Evolutionary conservation across 2,329 filamentous ascomycete species (phyloP).

Genomic region (Ophiostoma quercus): DNA sequence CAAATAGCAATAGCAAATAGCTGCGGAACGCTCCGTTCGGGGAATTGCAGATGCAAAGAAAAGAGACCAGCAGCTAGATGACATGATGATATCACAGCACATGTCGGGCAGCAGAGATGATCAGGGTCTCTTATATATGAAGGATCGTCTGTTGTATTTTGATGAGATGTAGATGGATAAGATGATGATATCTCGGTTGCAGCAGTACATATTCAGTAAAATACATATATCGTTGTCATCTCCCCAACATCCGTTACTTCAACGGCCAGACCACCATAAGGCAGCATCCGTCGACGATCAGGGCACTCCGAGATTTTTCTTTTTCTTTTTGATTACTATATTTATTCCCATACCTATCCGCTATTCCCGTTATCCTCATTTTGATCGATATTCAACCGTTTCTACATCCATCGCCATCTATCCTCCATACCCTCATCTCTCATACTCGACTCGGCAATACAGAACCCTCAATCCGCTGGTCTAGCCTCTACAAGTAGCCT

Average conservation of each 20-base stretch:
- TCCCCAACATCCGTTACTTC: background rate
- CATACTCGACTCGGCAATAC: too few species aligned
- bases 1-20: background rate
- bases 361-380: background rate
- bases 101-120: background rate
- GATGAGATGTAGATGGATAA: background rate
- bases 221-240: too few species aligned
- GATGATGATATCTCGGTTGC: too few species aligned
- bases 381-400: too few species aligned
- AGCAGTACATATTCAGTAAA: too few species aligned
- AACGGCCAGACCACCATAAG: background rate
- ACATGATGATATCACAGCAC: background rate
- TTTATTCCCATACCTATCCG: background rate
- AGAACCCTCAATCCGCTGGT: too few species aligned
- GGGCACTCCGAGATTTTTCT: background rate
- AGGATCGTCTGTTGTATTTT: background rate
- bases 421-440: too few species aligned
- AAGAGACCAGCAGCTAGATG: too few species aligned
- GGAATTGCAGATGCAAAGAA: background rate
- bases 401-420: too few species aligned
- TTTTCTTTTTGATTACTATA: background rate
- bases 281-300: constrained; percentile 6
- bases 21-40: background rate
- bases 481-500: too few species aligned
- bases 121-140: background rate